Evolutionary conservation across 352 stramenopile species (phyloP).

Genomic region (Phytophthora tubulina): DNA sequence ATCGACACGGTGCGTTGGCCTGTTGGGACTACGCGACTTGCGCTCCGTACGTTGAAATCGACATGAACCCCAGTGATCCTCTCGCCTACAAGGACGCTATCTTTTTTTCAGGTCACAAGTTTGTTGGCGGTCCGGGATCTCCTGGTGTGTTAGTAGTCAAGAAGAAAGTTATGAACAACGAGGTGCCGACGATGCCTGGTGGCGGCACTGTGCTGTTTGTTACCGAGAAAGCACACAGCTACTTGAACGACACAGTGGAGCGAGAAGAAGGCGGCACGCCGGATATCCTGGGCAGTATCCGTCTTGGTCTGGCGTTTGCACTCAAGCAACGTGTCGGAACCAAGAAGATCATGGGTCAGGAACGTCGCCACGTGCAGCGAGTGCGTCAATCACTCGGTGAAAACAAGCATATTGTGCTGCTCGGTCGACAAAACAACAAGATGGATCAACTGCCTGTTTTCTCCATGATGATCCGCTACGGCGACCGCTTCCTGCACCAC

Average conservation of each 20-base stretch:
- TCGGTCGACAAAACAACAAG: conserved; percentile 68
- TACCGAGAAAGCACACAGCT: conserved; percentile 68
- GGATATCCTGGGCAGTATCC: conserved; percentile 95
- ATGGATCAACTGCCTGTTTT: conserved; percentile 91
- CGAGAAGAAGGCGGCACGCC: conserved; percentile 98
- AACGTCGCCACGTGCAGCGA: conserved; percentile 48
- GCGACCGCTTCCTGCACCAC: conserved; percentile 96
- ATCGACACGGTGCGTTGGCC: conserved; percentile 92
- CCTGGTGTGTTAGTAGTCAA: conserved; percentile 97
- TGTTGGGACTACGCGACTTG: conserved; percentile 97
- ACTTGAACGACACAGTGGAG: conserved; percentile 75
- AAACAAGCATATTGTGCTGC: conserved; percentile 85
- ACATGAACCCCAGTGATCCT: conserved; percentile 94
- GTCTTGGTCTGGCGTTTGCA: conserved; percentile 93
- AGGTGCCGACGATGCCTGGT: conserved; percentile 64
- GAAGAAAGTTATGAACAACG: conserved; percentile 80
- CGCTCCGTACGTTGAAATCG: conserved; percentile 93
- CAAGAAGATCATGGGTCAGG: conserved; percentile 60
- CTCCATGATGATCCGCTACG: conserved; percentile 94
- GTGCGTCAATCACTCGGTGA: conserved; percentile 52
- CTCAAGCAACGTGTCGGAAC: conserved; percentile 87
- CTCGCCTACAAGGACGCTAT: conserved; percentile 92
- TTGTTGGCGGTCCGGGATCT: conserved; percentile 93
- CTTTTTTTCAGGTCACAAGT: conserved; percentile 98
- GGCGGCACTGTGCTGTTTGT: conserved; percentile 69